A percentile compares a stretch with the other conserved stretches of the same genome.
phyloP scores from a whole-genome alignment of 805 yeast species.

The Hanseniaspora jakobsenii region DNA sequence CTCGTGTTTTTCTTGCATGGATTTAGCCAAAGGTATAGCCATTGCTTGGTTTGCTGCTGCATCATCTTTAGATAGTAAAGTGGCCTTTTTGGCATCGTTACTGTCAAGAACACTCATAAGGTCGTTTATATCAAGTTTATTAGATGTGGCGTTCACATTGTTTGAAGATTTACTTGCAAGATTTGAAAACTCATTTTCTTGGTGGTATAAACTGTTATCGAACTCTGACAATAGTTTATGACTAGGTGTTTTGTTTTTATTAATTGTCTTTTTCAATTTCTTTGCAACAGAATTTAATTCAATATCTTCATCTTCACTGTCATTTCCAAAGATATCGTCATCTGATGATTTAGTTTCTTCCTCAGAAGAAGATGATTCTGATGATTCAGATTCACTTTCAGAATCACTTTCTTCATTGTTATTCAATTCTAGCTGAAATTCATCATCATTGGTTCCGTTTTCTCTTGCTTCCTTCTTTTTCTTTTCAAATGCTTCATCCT shows the following conservation, averaged over 20 bases:
- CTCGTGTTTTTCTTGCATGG: constrained; percentile 75
- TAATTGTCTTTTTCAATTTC: constrained; percentile 27
- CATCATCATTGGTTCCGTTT: constrained; percentile 18
- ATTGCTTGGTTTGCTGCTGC: constrained; percentile 35
- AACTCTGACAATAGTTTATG: constrained; percentile 38
- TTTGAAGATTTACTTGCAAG: constrained; percentile 15
- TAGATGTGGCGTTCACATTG: constrained; percentile 26
- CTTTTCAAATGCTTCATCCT: constrained; percentile 17
- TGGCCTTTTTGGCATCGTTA: constrained; percentile 39
- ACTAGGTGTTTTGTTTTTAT: constrained; percentile 34
- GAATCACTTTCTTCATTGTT: constrained; percentile 22
- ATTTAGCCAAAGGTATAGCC: constrained; percentile 71
- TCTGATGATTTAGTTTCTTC: constrained; percentile 23
- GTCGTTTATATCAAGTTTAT: constrained; percentile 53
- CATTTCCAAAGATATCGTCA: constrained; percentile 23
- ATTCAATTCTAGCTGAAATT: constrained; percentile 21
- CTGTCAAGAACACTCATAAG: constrained; percentile 60
- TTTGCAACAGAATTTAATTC: constrained; percentile 42
- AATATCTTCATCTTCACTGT: constrained; percentile 29
- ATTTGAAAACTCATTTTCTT: constrained; percentile 62
- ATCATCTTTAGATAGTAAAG: constrained; percentile 33
- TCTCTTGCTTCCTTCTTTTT: constrained; percentile 24
- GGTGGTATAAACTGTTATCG: constrained; percentile 8
- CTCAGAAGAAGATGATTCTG: constrained; percentile 3
- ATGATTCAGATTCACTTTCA: constrained; percentile 17